Evolutionary conservation across 2,329 filamentous ascomycete species (phyloP).

Genomic region (Epichloe brachyelytri): DNA sequence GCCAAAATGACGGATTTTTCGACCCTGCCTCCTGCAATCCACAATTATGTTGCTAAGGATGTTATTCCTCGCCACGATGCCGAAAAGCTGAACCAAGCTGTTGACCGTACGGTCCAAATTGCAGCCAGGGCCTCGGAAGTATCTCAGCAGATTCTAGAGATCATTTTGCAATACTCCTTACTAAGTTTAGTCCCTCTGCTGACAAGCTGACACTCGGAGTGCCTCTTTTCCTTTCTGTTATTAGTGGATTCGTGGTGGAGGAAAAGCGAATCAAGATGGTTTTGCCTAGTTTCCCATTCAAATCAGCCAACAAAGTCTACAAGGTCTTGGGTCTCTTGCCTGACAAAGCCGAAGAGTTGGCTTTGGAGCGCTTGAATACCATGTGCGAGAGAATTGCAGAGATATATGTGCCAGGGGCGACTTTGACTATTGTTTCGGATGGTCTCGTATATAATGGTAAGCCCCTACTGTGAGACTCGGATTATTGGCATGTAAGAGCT

Average conservation of each 20-base stretch:
- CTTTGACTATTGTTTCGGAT: constrained; percentile 34
- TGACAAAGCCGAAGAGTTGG: constrained; percentile 20
- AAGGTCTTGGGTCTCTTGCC: constrained; percentile 19
- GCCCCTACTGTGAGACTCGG: background rate
- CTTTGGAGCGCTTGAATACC: constrained; percentile 13
- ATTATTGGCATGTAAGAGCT: background rate
- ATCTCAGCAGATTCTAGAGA: constrained; percentile 10
- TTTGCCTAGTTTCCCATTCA: constrained; percentile 20
- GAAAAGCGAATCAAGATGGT: constrained; percentile 12
- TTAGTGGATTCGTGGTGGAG: constrained; percentile 12
- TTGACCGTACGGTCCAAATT: background rate
- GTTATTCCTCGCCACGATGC: background rate
- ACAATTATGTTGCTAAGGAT: background rate
- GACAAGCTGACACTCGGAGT: constrained; percentile 8
- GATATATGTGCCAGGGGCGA: constrained; percentile 16
- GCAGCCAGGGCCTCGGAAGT: background rate
- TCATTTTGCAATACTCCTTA: constrained; percentile 16
- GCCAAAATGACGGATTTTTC: background rate
- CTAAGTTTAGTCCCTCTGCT: constrained; percentile 14
- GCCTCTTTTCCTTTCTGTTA: constrained; percentile 12
- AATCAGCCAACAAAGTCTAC: constrained; percentile 20
- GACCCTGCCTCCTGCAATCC: background rate
- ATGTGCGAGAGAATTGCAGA: constrained; percentile 17
- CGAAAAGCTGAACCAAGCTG: background rate
- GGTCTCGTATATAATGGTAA: constrained; percentile 41